Evolutionary conservation across 495 filamentous ascomycete genomes (phyloP), one percentile per base, ranked within the genome.

Genomic region (Hypoxylon rickii): DNA sequence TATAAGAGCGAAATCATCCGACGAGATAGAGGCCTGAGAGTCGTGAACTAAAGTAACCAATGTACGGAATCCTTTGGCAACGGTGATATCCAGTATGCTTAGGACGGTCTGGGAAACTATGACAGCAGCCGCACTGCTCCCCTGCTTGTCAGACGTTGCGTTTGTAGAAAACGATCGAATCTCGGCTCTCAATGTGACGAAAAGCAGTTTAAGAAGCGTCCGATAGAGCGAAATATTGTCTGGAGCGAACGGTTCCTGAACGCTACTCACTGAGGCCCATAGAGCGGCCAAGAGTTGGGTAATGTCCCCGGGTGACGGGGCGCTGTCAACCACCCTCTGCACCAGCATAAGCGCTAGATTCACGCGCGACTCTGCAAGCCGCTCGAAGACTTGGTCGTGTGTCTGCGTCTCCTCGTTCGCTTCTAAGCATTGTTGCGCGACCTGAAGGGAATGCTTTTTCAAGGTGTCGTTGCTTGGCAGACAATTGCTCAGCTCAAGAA

Each of bases 1-100:
- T 18, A 99, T 73, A 36, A 97, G 87, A 13, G 87, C 87, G 59
- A 97, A 85, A 64, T 99, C 94, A 69, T 80, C 64, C 48, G 87
- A 77, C 1, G 71, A 72, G n/a, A 81, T 75, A 17, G 67, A 61
- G 0, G 70, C 54, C 7, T 77, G 65, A 16, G 74, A 63, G 13
- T 86, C 79, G 63, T 96, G 92, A 26, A 96, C 78, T 42, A 86
- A 79, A 0, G 84, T 80, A 5, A 87, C 89, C 20, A 96, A 77
- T 4, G 88, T 83, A 40, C 84, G 83, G 72, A 97, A 91, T 7
- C 89, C 90, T 52, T 84, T 85, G 1, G 85, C 86, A n/a, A 97
- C 89, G 15, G 92, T 79, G 4, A 82, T 76, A 48, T 88, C 83
- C 1, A 96, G 76, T 47, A 93, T 83, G 60, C 89, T 88, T 12